Percentiles rank a stretch among this genome's conserved stretches.
Conservation (phyloP, 345 rosid species). For the Clausena lansium region DNA sequence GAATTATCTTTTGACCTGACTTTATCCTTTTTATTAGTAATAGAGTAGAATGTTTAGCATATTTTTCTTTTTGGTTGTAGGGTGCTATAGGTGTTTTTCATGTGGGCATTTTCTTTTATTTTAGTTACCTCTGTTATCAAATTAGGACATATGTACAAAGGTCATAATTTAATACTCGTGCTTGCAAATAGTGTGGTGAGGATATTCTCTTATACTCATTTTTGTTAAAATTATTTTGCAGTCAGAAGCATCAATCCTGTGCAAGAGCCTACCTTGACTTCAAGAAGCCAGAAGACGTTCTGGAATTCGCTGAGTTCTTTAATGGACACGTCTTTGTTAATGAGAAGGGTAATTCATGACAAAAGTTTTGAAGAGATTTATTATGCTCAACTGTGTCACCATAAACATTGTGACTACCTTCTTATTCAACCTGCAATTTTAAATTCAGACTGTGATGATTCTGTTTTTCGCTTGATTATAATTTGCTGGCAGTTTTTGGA, state of each 20-base stretch:
- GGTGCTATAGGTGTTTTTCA: too few relatives aligned
- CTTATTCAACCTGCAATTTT: neutral
- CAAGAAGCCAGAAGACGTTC: conserved; percentile 57
- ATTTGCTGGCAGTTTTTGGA: neutral
- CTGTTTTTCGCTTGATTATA: neutral
- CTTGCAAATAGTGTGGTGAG: neutral
- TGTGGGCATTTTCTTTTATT: neutral
- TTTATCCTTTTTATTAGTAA: neutral
- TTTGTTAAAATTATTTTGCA: conserved; percentile 35
- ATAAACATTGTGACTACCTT: conserved; percentile 7
- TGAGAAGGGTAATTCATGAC: conserved; percentile 61
- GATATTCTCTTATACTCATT: neutral
- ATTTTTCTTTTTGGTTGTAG: neutral
- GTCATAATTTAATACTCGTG: neutral
- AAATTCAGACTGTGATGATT: neutral
- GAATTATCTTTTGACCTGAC: neutral
- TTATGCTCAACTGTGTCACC: neutral
- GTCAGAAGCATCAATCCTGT: conserved; percentile 55
- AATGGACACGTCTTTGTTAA: conserved; percentile 72
- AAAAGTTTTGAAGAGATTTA: conserved; percentile 2
- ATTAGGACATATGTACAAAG: neutral
- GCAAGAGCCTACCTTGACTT: conserved; percentile 70
- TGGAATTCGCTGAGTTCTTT: conserved; percentile 74
- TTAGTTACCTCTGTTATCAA: neutral
- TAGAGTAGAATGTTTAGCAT: neutral